Base-by-base conservation (phyloP, 192 early-diverging fungal species). In the Rhizophlyctis rosea region DNA sequence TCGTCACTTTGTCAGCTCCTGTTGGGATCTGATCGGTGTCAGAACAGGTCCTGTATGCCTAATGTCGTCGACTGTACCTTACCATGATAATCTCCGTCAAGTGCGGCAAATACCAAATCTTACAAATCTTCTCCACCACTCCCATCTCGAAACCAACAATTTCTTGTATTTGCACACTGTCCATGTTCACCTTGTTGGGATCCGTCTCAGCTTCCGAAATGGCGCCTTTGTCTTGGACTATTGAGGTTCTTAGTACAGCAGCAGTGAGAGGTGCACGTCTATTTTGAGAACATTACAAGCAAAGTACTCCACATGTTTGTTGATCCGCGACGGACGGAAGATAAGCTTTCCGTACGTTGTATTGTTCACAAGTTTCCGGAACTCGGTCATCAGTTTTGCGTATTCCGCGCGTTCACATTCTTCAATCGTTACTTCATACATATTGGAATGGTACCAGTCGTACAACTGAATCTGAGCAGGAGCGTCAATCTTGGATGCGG, bases 71-170 rank as follows among this genome's bases (percentile, higher is more conserved):
- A n/a, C n/a, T n/a, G n/a, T n/a, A n/a, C 7, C 39, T 13, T 44
- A 44, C 39, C 39, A 18, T 44, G 39, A 83, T 44, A 30, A 79
- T 64, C 50, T 83, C 81, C 3, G 76, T 77, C 1, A 70, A 49
- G 28, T 83, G 78, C 7, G 81, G 81, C 18, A 83, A 28, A 61
- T 82, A 77, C 81, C 81, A 83, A 4, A 83, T 31, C 39, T 69
- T 73, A n/a, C 68, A 61, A 11, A 76, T 57, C 13, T 61, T 65
- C 23, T 71, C 69, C 4, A 63, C 53, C 47, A 3, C 54, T 18
- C 48, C 59, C 3, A 64, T n/a, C 4, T 70, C 62, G 3, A 56
- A 60, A 5, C 34, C 47, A 16, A 66, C 47, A n/a, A 76, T 59
- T 51, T 76, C 78, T 47, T 80, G 78, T 4, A 64, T 70, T 25